These are phyloP conservation scores for Colletotrichum nymphaeae DNA, from an alignment of 2,329 filamentous ascomycete genomes.

Conservation along the genomic window DNA sequence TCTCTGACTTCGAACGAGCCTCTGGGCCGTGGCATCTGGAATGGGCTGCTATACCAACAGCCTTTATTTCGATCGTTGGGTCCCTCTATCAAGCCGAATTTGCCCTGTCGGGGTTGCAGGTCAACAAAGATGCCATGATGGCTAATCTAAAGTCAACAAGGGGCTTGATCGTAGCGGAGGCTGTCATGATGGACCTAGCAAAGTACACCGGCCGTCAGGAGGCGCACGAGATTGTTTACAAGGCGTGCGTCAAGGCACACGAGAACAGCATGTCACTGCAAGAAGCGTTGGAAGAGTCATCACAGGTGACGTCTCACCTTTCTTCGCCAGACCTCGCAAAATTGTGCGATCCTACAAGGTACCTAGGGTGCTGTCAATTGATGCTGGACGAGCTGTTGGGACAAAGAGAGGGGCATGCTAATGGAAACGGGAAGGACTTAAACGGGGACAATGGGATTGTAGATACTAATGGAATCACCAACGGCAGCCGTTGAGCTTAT, in stretches of 20 bases:
- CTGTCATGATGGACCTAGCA: conserved; percentile 72
- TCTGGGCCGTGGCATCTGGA: conserved; percentile 70
- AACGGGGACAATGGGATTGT: neutral
- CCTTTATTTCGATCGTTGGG: conserved; percentile 64
- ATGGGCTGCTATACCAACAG: conserved; percentile 66
- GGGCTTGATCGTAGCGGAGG: conserved; percentile 67
- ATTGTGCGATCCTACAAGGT: conserved; percentile 34
- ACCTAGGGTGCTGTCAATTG: conserved; percentile 35
- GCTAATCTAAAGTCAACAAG: conserved; percentile 61
- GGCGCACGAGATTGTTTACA: conserved; percentile 67
- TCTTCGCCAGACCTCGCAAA: conserved; percentile 40
- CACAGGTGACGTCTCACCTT: conserved; percentile 55
- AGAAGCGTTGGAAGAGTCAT: conserved; percentile 52
- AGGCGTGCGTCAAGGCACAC: conserved; percentile 62
- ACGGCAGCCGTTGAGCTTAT: neutral
- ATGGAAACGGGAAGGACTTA: neutral
- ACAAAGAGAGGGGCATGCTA: neutral
- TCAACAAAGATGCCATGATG: conserved; percentile 61
- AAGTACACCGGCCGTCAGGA: conserved; percentile 61
- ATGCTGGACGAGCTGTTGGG: conserved; percentile 35
- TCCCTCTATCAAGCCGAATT: conserved; percentile 65
- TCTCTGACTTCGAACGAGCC: conserved; percentile 67
- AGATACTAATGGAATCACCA: neutral
- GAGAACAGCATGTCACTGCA: conserved; percentile 55
- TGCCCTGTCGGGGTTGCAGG: conserved; percentile 61